A percentile compares a stretch with the other conserved stretches of the same genome.
Conservation (phyloP, 345 rosid genomes). For the Citrus sinensis region DVS_A1.0 CM039168.1:7254001-7254500, state of each 20-base stretch:
- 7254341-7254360: neutral
- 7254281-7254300: neutral
- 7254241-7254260: neutral
- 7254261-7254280: neutral
- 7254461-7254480: conserved; percentile 76
- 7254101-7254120: neutral
- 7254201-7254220: too few relatives aligned
- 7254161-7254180: neutral
- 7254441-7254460: conserved; percentile 81
- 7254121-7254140: neutral
- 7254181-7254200: neutral
- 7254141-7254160: neutral
- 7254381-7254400: conserved; percentile 80
- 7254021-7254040: neutral
- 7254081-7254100: neutral
- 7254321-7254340: neutral
- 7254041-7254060: neutral
- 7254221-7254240: neutral
- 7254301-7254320: neutral
- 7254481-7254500: conserved; percentile 91
- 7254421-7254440: conserved; percentile 85
- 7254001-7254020: neutral
- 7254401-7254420: conserved; percentile 83
- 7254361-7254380: conserved; percentile 83
- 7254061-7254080: neutral